Evolutionary conservation across 352 stramenopile species (phyloP), one percentile per base, ranked within the genome.

Genomic region (Pythium brachiatum): DNA sequence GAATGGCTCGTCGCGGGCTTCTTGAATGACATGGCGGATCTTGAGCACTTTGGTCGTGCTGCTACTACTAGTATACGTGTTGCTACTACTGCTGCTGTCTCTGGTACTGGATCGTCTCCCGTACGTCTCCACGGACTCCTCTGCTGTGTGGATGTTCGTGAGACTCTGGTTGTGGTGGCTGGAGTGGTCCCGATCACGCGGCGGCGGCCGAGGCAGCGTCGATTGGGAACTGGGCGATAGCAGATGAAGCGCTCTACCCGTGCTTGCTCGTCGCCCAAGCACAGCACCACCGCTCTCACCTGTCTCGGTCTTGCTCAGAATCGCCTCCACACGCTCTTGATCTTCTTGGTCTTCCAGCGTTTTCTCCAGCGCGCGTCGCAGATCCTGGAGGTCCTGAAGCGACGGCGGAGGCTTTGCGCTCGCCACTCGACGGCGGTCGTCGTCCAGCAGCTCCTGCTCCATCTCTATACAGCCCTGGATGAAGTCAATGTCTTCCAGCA

Each of bases 381-480:
- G 69, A 21, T 86, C 73, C 1, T 79, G 76, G n/a, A 94, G 72
- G 32, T 92, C 81, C 23, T 78, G 79, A 4, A 92, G 51, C 3
- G 84, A 78, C 16, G 84, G 84, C 20, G 76, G 73, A 12, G 76
- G 61, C 9, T 38, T 39, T 8, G 77, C 76, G 1, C 60, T 64
- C 1, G 25, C 12, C 29, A 88, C 72, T 32, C 81, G 76, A 23
- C 77, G 67, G 47, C 76, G 72, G 48, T 94, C 84, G 23, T 90
- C 82, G 34, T 92, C 82, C 23, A 94, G 82, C 16, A 94, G 67
- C 60, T 92, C 84, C 48, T 94, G 80, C 53, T 94, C 84, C 84
- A 94, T 94, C 67, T 94, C 84, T 20, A 94, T 72, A 51, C 84
- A 94, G 25, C 81, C 84, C 75, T 94, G 84, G 12, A 92, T 87